These are phyloP conservation scores for Elsinoe batatas DNA, from an alignment of 2,329 filamentous ascomycete genomes.

Conservation along the genomic window DNA sequence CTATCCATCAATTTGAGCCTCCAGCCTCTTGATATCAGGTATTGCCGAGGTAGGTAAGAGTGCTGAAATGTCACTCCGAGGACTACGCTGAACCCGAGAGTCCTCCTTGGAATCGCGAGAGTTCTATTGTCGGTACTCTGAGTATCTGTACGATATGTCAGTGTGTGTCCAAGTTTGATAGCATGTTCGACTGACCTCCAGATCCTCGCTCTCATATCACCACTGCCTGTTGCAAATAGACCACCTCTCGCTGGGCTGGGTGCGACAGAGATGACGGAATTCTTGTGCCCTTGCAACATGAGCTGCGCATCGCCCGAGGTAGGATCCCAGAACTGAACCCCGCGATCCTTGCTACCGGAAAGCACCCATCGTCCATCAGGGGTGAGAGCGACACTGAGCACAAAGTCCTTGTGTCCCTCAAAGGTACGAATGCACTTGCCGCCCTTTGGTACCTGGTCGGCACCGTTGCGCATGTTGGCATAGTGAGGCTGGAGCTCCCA, in stretches of 20 bases:
- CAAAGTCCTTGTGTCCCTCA: constrained; percentile 97
- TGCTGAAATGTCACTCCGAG: background rate
- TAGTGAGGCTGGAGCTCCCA: constrained; percentile 73
- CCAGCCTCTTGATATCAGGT: too few species aligned
- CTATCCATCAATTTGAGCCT: too few species aligned
- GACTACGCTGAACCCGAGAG: background rate
- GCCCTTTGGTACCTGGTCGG: constrained; percentile 49
- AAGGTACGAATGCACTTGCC: constrained; percentile 95
- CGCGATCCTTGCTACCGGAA: constrained; percentile 91
- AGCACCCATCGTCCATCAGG: constrained; percentile 94
- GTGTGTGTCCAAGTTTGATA: background rate
- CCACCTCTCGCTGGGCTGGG: constrained; percentile 71
- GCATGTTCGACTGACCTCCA: constrained; percentile 58
- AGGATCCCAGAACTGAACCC: constrained; percentile 98
- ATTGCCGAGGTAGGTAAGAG: too few species aligned
- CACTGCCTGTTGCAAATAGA: constrained; percentile 90
- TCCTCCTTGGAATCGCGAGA: background rate
- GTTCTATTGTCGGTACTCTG: constrained; percentile 7
- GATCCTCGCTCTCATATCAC: constrained; percentile 94
- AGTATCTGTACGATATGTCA: background rate
- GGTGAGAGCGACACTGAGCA: constrained; percentile 88
- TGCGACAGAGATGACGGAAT: constrained; percentile 96
- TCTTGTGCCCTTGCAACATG: constrained; percentile 98
- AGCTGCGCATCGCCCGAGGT: constrained; percentile 87
- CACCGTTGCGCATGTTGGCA: constrained; percentile 44